Percentiles rank a stretch among this genome's conserved stretches.
Conservation (phyloP, 495 filamentous ascomycete species). For the Collariella sp. region DNA sequence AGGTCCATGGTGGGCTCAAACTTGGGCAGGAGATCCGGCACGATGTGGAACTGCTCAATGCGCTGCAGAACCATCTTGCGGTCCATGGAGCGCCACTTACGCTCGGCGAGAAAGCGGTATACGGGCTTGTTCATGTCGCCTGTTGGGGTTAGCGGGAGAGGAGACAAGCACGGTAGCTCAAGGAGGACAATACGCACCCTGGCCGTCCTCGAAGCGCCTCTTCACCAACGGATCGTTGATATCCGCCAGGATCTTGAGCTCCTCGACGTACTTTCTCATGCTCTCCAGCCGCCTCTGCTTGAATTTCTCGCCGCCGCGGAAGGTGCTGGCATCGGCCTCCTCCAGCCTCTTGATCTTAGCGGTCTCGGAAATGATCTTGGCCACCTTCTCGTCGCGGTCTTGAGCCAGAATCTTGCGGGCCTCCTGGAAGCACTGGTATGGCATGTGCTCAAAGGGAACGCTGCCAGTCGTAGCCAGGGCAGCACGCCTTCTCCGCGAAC, state of each 20-base stretch:
- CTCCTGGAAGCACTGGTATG: slow-evolving; percentile 96
- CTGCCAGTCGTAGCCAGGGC: slow-evolving; percentile 58
- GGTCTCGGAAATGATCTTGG: slow-evolving; percentile 50
- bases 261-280: slow-evolving; percentile 65
- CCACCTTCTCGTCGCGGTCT: slow-evolving; percentile 76
- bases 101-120: slow-evolving; percentile 82
- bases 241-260: slow-evolving; percentile 81
- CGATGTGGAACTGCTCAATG: slow-evolving; percentile 76
- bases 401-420: slow-evolving; percentile 71
- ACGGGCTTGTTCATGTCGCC: slow-evolving; percentile 95
- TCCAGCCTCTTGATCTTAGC: slow-evolving; percentile 52
- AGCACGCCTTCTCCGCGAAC: slow-evolving; percentile 75
- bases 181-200: slow-evolving; percentile 48
- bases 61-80: slow-evolving; percentile 78
- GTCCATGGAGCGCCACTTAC: slow-evolving; percentile 65
- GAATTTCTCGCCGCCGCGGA: slow-evolving; percentile 48
- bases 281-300: slow-evolving; percentile 59
- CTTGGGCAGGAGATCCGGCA: slow-evolving; percentile 86
- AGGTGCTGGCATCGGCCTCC: slow-evolving; percentile 47
- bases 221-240: slow-evolving; percentile 95
- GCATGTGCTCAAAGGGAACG: slow-evolving; percentile 84
- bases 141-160: slow-evolving; percentile 31
- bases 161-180: not conserved
- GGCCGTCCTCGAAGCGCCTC: slow-evolving; percentile 87
- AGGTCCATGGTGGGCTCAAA: slow-evolving; percentile 74